Evolutionary conservation across 2,329 filamentous ascomycete species (phyloP), one percentile per base, ranked within the genome.

Genomic region (Claviceps paspali): DNA sequence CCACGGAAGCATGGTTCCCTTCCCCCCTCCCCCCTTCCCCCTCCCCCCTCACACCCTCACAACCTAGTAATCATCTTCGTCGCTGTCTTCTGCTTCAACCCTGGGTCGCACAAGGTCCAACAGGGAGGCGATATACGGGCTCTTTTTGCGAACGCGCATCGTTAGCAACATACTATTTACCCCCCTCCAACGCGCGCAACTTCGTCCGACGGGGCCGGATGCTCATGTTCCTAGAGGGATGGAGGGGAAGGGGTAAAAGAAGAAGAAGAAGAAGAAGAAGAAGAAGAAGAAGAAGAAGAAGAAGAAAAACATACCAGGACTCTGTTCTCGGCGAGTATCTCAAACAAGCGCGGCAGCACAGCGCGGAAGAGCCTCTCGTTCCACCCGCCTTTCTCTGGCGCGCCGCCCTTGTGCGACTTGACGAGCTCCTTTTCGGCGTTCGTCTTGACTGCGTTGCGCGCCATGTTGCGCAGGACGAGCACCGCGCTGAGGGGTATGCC

Each of bases 401-500:
- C 50, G 45, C 49, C 49, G 43, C 59, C 53, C 46, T 61, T 56
- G 43, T 70, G 65, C 36, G 55, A 45, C 50, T 70, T 70, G 33
- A 67, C 47, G 3, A 73, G 55, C 48, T 63, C 62, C 45, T 74
- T 70, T 49, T 77, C 67, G 1, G 67, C 63, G 36, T 72, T 67
- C 7, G 71, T 76, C 62, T 76, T 77, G 48, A 67, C 60, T 14
- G 76, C 62, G 48, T 79, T 82, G 45, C 67, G 69, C 10, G 82
- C 82, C 42, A 91, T 73, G 52, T 91, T 91, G 22, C 83, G 73
- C 32, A 91, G 66, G 26, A 91, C 80, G 21, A 88, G 65, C 11
- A 81, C 77, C 2, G 81, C 79, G 38, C 79, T 82, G 6, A 88
- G 65, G n/a, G 83, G 81, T 26, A 88, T 77, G 5, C 83, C 83